Conservation (phyloP, 768 basidiomycete genomes). For the Tricholoma sp. region DNA sequence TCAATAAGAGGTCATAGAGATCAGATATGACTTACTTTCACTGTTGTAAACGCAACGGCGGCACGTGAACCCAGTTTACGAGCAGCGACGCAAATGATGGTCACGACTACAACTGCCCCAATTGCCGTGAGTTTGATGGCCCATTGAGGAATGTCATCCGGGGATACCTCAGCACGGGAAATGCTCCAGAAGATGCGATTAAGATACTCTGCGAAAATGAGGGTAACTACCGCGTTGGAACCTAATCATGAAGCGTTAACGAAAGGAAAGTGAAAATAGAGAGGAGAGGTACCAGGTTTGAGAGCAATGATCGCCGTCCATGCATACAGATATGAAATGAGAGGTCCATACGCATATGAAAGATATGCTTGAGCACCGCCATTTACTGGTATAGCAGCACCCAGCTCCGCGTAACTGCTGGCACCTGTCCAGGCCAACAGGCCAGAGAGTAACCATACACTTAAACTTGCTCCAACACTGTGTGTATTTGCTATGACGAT, state of each 20-base stretch:
- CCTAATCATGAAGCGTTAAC: constrained; percentile 33
- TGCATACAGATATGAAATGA: constrained; percentile 86
- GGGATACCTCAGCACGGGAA: constrained; percentile 63
- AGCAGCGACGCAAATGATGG: constrained; percentile 73
- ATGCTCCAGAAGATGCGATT: constrained; percentile 84
- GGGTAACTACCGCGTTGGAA: constrained; percentile 75
- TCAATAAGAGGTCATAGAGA: background rate
- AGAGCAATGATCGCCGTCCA: constrained; percentile 92
- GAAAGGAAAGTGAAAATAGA: background rate
- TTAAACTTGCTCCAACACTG: constrained; percentile 84
- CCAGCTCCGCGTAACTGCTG: constrained; percentile 89
- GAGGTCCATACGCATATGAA: constrained; percentile 81
- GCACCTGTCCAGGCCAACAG: constrained; percentile 93
- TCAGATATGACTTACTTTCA: constrained; percentile 54
- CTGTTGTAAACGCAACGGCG: constrained; percentile 79
- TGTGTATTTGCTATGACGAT: constrained; percentile 85
- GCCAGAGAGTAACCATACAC: constrained; percentile 82
- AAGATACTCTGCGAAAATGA: constrained; percentile 90
- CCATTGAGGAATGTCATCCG: constrained; percentile 83
- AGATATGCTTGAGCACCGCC: constrained; percentile 78
- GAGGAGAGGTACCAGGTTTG: constrained; percentile 58
- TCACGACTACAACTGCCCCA: constrained; percentile 65
- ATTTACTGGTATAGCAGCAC: constrained; percentile 79
- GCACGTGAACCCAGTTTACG: constrained; percentile 74
- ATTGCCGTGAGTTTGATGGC: constrained; percentile 84